A percentile compares a stretch with the other conserved stretches of the same genome.
Conservation (phyloP, 2,329 filamentous ascomycete species). For the Ophiobolus disseminans region DNA sequence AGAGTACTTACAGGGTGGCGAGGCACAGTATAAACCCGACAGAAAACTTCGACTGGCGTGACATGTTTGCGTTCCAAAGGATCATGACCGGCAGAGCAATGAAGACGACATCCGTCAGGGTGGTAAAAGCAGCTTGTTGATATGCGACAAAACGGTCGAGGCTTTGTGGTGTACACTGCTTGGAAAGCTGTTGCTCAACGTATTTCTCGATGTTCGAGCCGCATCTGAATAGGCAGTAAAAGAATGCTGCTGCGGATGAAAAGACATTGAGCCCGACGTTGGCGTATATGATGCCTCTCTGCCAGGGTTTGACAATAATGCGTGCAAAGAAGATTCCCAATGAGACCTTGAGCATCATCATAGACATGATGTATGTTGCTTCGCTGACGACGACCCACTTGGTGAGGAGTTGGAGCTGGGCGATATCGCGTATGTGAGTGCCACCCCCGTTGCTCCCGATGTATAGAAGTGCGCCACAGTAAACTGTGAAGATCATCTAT, state of each 20-base stretch:
- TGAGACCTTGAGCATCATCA: slow-evolving; percentile 54
- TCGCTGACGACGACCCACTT: slow-evolving; percentile 48
- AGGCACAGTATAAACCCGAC: slow-evolving; percentile 63
- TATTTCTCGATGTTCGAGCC: slow-evolving; percentile 38
- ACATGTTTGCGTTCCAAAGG: slow-evolving; percentile 65
- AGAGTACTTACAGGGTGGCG: slow-evolving; percentile 40
- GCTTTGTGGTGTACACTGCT: slow-evolving; percentile 52
- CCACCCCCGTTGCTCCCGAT: slow-evolving; percentile 42
- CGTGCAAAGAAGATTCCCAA: slow-evolving; percentile 55
- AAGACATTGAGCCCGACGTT: slow-evolving; percentile 48
- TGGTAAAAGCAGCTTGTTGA: slow-evolving; percentile 39
- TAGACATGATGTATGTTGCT: slow-evolving; percentile 49
- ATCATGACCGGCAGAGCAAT: slow-evolving; percentile 53
- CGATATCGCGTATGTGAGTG: slow-evolving; percentile 35
- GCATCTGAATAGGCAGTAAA: slow-evolving; percentile 62
- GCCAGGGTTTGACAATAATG: slow-evolving; percentile 52
- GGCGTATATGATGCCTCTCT: slow-evolving; percentile 45
- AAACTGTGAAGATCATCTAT: slow-evolving; percentile 46
- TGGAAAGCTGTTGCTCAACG: slow-evolving; percentile 38
- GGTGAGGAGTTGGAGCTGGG: slow-evolving; percentile 32
- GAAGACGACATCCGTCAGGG: slow-evolving; percentile 43
- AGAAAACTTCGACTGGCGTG: slow-evolving; percentile 58
- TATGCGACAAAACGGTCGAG: slow-evolving; percentile 63
- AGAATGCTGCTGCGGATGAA: slow-evolving; percentile 52
- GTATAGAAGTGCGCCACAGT: slow-evolving; percentile 35